phyloP scores from a whole-genome alignment of 2,329 filamentous ascomycete genomes.

The Shiraia sp. region DNA sequence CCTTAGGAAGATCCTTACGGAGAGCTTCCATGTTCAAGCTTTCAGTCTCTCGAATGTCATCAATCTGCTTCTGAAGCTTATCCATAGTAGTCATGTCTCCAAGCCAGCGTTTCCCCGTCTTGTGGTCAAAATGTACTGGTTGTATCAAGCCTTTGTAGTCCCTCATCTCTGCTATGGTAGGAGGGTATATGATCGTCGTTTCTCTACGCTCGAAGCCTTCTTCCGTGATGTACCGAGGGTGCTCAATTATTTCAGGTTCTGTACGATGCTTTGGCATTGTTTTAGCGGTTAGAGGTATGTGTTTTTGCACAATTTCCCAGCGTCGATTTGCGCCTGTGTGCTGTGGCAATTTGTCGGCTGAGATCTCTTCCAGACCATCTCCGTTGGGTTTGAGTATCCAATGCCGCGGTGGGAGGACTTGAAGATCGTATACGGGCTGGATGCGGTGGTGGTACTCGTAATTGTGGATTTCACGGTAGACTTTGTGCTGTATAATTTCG shows the following conservation, averaged over 20 bases:
- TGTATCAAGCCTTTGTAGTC: constrained; percentile 30
- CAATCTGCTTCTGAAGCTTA: constrained; percentile 16
- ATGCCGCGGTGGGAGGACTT: constrained; percentile 58
- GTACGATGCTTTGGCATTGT: constrained; percentile 20
- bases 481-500: constrained; percentile 52
- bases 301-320: constrained; percentile 34
- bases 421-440: constrained; percentile 57
- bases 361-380: constrained; percentile 50
- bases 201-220: constrained; percentile 50
- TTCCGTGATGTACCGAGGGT: constrained; percentile 41
- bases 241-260: constrained; percentile 47
- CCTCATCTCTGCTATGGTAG: constrained; percentile 44
- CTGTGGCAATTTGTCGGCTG: constrained; percentile 47
- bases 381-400: constrained; percentile 48
- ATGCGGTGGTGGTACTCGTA: constrained; percentile 58
- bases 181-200: constrained; percentile 52
- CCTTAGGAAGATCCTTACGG: too few relatives aligned
- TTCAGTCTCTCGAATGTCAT: neutral
- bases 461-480: constrained; percentile 59
- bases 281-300: constrained; percentile 9
- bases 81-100: constrained; percentile 27
- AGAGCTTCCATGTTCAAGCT: too few relatives aligned
- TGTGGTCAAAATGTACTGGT: constrained; percentile 36
- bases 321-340: constrained; percentile 31
- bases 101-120: constrained; percentile 29